Evolutionary conservation across 768 basidiomycete genomes (phyloP).

Genomic region (Neoboletus subvelutipes): DNA sequence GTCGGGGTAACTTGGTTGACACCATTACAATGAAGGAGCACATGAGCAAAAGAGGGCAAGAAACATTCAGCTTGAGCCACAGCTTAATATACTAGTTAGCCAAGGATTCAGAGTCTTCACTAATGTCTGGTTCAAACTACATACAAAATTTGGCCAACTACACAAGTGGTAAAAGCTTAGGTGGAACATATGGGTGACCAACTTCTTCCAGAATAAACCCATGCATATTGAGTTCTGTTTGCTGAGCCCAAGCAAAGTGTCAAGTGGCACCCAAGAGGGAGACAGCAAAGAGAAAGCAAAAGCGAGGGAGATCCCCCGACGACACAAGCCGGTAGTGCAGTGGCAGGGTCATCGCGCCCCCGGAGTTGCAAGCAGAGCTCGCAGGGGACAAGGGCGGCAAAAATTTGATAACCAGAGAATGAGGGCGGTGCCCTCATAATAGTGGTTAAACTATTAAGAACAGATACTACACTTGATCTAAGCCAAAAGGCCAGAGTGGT

Average conservation of each 20-base stretch:
- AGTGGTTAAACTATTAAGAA: constrained; percentile 62
- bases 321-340: constrained; percentile 51
- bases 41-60: too few species aligned
- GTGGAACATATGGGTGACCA: too few species aligned
- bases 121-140: too few species aligned
- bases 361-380: constrained; percentile 46
- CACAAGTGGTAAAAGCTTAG: too few species aligned
- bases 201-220: too few species aligned
- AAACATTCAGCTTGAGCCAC: too few species aligned
- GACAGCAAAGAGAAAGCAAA: constrained; percentile 21
- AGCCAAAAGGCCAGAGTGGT: constrained; percentile 53
- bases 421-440: constrained; percentile 55
- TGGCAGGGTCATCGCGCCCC: constrained; percentile 40
- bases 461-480: constrained; percentile 81
- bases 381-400: constrained; percentile 23
- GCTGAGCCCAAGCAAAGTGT: neutral
- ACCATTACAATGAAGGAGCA: too few species aligned
- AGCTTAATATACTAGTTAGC: too few species aligned
- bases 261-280: neutral
- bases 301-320: constrained; percentile 51
- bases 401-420: constrained; percentile 55
- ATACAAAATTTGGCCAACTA: too few species aligned
- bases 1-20: too few species aligned
- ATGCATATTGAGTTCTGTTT: constrained; percentile 6
- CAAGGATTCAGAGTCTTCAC: too few species aligned